Base-by-base conservation (phyloP, 176 grass and related monocot genomes). In the Chloris gayana region DNA sequence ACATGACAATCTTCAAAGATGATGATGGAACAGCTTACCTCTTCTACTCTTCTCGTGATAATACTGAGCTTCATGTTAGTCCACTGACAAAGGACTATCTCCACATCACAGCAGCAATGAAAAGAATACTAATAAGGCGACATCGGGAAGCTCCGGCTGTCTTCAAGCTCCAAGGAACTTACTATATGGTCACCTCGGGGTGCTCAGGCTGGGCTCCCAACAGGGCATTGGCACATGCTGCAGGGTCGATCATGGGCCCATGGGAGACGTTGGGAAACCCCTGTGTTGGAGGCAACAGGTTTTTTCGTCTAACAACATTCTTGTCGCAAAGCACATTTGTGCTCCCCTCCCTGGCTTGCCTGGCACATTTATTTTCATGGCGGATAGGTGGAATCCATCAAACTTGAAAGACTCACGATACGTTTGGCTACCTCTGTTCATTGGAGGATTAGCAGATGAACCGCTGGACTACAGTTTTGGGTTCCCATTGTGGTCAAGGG, bases 101-200 rank as follows among this genome's bases (percentile, higher is more conserved):
- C 32, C 75, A 83, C 30, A 56, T 98, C 63, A 91, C 86, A 24
- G 47, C 38, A 60, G 61, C 83, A 21, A 84, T 95, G 86, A 82
- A 81, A 75, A 89, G 69, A 61, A 82, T 93, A 82, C 34, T 95
- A 61, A 67, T 98, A 47, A 87, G 88, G 69, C 80, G 83, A 24
- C 86, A 89, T 82, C 90, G 95, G 57, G 95, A 98, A 51, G 95
- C 95, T 42, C 95, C 95, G 0, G 88, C 86, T 29, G 57, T 98
- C 17, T 98, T 98, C 80, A 98, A 95, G 84, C 70, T 89, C 22
- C 57, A 88, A 46, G 75, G 86, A 54, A 89, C 86, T 47, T 98
- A 98, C 72, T 98, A 98, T 61, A 98, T 98, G 95, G 78, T 98
- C 77, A 95, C 95, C 56, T 98, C 95, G 7, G 86, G 92, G 24